phyloP scores from a whole-genome alignment of 2,329 filamentous ascomycete species.

The Cladosporium austrohemisphaericum region DNA sequence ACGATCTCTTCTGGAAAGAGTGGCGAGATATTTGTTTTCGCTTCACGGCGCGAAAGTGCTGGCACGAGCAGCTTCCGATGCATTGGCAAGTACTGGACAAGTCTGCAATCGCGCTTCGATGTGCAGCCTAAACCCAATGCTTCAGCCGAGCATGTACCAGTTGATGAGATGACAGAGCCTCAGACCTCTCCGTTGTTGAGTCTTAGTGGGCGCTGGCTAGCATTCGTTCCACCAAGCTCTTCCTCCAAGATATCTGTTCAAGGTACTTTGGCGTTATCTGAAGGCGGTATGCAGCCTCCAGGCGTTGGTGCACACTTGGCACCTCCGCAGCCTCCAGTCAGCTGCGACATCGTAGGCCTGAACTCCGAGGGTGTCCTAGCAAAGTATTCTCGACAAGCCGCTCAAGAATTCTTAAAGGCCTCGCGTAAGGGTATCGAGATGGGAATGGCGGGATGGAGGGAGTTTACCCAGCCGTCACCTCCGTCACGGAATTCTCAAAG shows the following conservation, averaged over 20 bases:
- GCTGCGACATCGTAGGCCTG: constrained; percentile 67
- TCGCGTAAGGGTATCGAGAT: constrained; percentile 57
- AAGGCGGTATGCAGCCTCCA: constrained; percentile 52
- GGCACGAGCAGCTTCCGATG: constrained; percentile 53
- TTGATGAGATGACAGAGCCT: constrained; percentile 17
- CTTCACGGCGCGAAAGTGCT: constrained; percentile 17
- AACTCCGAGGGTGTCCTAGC: constrained; percentile 53
- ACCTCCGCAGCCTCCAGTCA: constrained; percentile 64
- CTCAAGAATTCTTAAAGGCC: constrained; percentile 75
- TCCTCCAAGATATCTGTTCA: constrained; percentile 68
- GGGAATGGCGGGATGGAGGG: constrained; percentile 72
- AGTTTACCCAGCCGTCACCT: constrained; percentile 64
- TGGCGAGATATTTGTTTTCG: constrained; percentile 80
- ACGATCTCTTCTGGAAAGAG: constrained; percentile 75
- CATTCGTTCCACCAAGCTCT: constrained; percentile 69
- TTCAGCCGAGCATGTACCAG: constrained; percentile 29
- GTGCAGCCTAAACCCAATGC: constrained; percentile 19
- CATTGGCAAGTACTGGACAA: constrained; percentile 89
- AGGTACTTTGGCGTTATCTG: constrained; percentile 56
- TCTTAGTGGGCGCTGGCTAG: constrained; percentile 70
- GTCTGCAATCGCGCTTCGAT: constrained; percentile 45
- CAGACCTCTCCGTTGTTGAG: constrained; percentile 59
- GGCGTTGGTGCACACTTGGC: constrained; percentile 59
- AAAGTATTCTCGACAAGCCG: constrained; percentile 60
- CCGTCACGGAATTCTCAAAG: constrained; percentile 31